Conservation (phyloP, 768 basidiomycete species). For the Tulasnella sp. region DNA sequence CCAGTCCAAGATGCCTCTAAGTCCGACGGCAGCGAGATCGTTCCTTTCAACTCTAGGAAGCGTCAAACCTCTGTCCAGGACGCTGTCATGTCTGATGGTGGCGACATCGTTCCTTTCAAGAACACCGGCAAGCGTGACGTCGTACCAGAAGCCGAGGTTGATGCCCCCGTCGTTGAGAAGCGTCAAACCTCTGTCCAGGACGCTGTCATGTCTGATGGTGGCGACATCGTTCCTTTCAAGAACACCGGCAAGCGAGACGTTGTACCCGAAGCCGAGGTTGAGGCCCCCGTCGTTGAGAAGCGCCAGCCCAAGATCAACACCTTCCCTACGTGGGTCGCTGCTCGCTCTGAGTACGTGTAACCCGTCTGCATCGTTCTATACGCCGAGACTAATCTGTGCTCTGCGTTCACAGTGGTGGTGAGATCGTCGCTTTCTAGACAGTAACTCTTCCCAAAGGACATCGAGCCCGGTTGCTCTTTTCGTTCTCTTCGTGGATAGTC, state of each 20-base stretch:
- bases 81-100: background rate
- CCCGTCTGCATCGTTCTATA: background rate
- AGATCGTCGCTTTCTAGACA: conserved; percentile 10
- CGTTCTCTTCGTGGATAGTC: background rate
- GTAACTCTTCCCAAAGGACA: background rate
- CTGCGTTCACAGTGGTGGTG: conserved; percentile 8
- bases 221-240: conserved; percentile 4
- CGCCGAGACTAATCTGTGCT: background rate
- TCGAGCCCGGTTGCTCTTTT: background rate
- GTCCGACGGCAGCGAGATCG: conserved; percentile 1
- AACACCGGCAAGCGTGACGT: background rate
- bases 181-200: background rate
- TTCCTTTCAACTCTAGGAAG: background rate
- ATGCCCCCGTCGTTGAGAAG: background rate
- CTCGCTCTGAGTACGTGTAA: conserved; percentile 2
- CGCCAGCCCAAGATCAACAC: background rate
- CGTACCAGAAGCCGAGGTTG: background rate
- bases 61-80: background rate
- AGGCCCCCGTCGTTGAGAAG: background rate
- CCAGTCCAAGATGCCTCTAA: background rate
- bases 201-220: background rate
- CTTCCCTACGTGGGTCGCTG: background rate
- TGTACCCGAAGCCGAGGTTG: background rate
- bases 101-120: conserved; percentile 4
- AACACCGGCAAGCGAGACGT: background rate